Evolutionary conservation across 192 early-diverging fungal genomes (phyloP).

Genomic region (Coemansia sp.): DNA sequence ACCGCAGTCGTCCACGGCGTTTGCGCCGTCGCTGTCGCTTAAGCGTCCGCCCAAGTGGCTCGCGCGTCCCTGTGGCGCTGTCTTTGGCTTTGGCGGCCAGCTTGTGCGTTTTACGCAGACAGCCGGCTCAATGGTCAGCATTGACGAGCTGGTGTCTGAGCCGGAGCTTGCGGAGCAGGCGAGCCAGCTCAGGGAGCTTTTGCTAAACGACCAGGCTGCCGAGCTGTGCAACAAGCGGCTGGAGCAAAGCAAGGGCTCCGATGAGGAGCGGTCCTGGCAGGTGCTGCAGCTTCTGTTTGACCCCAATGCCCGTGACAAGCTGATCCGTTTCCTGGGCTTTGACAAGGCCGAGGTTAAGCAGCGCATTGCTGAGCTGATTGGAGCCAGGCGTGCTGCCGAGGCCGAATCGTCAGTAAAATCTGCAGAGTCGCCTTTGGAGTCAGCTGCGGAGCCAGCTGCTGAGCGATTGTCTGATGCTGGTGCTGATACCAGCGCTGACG

Average conservation of each 20-base stretch:
- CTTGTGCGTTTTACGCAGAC: constrained; percentile 73
- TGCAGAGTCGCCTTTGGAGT: constrained; percentile 3
- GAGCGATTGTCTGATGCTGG: neutral
- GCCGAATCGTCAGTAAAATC: neutral
- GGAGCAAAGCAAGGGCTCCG: constrained; percentile 30
- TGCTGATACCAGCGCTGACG: constrained; percentile 5
- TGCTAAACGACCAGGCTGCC: constrained; percentile 58
- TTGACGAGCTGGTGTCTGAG: constrained; percentile 73
- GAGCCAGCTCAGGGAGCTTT: constrained; percentile 70
- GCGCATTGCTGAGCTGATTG: constrained; percentile 59
- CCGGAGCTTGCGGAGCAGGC: constrained; percentile 69
- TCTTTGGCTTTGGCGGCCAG: constrained; percentile 91
- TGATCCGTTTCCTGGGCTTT: constrained; percentile 90
- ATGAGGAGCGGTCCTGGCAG: constrained; percentile 65
- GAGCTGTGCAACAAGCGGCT: constrained; percentile 54
- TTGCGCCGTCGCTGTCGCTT: constrained; percentile 61
- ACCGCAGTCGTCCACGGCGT: constrained; percentile 34
- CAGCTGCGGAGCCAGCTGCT: constrained; percentile 13
- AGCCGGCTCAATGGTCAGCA: constrained; percentile 52
- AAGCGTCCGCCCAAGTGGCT: constrained; percentile 95
- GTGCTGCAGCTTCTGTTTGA: constrained; percentile 85
- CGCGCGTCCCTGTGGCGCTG: constrained; percentile 79
- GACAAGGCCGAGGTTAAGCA: constrained; percentile 67
- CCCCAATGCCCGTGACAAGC: constrained; percentile 72
- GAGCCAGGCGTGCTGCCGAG: constrained; percentile 10